A percentile compares a stretch with the other conserved stretches of the same genome.
These are phyloP conservation scores for Monilinia polystroma DNA, from an alignment of 2,329 filamentous ascomycete genomes.

Conservation along the genomic window DNA sequence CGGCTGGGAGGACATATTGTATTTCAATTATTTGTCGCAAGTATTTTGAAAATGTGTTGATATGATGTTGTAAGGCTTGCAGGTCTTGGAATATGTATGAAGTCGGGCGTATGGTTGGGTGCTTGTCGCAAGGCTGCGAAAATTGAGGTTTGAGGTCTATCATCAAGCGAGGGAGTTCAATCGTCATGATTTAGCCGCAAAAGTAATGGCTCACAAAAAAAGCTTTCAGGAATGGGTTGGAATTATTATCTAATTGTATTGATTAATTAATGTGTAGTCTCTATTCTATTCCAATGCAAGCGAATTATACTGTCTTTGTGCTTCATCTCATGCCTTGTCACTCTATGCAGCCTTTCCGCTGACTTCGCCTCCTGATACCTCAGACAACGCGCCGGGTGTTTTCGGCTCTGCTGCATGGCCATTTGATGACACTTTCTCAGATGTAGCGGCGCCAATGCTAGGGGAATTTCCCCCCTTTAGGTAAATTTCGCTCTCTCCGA, in stretches of 20 bases:
- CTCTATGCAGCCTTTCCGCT: background rate
- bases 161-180: conserved; percentile 9
- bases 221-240: background rate
- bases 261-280: conserved; percentile 5
- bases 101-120: conserved; percentile 1
- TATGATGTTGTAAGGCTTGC: background rate
- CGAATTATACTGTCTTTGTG: background rate
- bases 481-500: conserved; percentile 87
- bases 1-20: conserved; percentile 39
- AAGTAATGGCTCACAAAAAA: background rate
- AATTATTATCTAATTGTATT: background rate
- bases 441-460: conserved; percentile 29
- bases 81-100: background rate
- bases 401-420: conserved; percentile 15
- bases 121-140: conserved; percentile 18
- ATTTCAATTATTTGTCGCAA: background rate
- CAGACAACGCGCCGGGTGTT: background rate
- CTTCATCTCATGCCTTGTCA: background rate
- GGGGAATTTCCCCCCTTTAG: conserved; percentile 60
- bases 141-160: conserved; percentile 1
- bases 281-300: conserved; percentile 2
- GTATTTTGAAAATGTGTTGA: background rate
- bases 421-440: conserved; percentile 13
- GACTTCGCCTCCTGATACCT: background rate
- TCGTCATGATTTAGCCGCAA: background rate